These are phyloP conservation scores for Torulaspora globosa DNA, from an alignment of 1,139 yeast species.

Conservation along the genomic window DNA sequence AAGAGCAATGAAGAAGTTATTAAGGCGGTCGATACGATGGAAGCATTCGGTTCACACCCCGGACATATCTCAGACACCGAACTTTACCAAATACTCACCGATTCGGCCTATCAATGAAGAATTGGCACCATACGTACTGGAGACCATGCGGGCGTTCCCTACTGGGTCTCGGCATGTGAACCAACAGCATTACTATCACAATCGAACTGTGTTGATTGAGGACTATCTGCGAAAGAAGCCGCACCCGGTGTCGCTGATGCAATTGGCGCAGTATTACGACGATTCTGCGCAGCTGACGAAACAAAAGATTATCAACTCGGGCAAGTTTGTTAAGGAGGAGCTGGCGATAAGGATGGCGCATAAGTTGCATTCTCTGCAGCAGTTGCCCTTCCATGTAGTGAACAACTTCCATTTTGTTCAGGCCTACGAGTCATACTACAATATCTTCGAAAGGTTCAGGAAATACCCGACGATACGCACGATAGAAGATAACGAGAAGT, in stretches of 20 bases:
- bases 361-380: constrained; percentile 73
- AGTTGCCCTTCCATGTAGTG: constrained; percentile 76
- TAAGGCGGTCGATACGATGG: constrained; percentile 9
- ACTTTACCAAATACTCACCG: constrained; percentile 35
- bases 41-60: constrained; percentile 20
- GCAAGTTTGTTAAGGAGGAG: constrained; percentile 83
- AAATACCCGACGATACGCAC: constrained; percentile 62
- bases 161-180: constrained; percentile 39
- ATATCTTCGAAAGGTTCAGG: constrained; percentile 80
- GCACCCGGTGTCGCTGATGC: constrained; percentile 83
- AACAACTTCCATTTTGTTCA: constrained; percentile 81
- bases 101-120: constrained; percentile 32
- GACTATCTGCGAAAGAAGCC: constrained; percentile 66
- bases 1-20: neutral
- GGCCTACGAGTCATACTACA: constrained; percentile 84
- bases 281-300: constrained; percentile 52
- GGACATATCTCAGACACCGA: constrained; percentile 32
- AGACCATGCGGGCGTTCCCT: constrained; percentile 34
- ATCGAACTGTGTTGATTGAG: constrained; percentile 55
- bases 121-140: constrained; percentile 33
- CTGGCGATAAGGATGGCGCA: constrained; percentile 79
- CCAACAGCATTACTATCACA: constrained; percentile 80
- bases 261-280: constrained; percentile 85
- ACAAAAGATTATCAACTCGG: constrained; percentile 73
- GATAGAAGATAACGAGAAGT: constrained; percentile 67